Base-by-base conservation (phyloP, 2,329 filamentous ascomycete species). In the Lojkania enalia region DNA sequence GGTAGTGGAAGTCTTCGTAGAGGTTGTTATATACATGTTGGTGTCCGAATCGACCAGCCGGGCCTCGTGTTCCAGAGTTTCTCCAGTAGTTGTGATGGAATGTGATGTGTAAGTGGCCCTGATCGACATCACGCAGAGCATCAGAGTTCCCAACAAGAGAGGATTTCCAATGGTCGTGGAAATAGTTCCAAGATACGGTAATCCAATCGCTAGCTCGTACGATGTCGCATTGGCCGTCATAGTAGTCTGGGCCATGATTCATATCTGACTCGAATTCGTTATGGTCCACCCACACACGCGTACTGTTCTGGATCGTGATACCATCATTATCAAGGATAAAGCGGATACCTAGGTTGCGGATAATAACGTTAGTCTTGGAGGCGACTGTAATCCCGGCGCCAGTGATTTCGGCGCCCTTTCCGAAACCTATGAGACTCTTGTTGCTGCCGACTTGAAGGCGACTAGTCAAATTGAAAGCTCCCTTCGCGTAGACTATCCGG, bases 41-140 rank as follows among this genome's bases (percentile, higher is more conserved):
- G 41, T 81, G 85, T 19, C 84, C 84, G 70, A 87, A 87, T 49
- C 84, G 82, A 54, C 86, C 67, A 6, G 79, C 81, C 4, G 85
- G 84, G 1, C 72, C 74, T 40, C 84, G 82, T 3, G 80, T 84
- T 71, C 83, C 82, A 58, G 84, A 68, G 71, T 86, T 83, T 49
- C 64, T 63, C 78, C 77, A 87, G 74, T 81, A 74, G 77, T 87
- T 87, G 75, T 86, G 82, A 69, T 79, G 78, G 61, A 84, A 85
- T 39, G 84, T 86, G 39, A 87, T 70, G 63, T 76, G 79, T 25
- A 87, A 74, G 61, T 83, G 74, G 46, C 83, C 83, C 2, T 61
- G 77, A 68, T 87, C 84, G 46, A 84, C 76, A 33, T 64, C 72
- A 15, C 60, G 67, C 65, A 84, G 79, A 61, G 58, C 76, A 71